Base-by-base conservation (phyloP, 2,329 filamentous ascomycete genomes). In the Akanthomyces muscarius region DNA sequence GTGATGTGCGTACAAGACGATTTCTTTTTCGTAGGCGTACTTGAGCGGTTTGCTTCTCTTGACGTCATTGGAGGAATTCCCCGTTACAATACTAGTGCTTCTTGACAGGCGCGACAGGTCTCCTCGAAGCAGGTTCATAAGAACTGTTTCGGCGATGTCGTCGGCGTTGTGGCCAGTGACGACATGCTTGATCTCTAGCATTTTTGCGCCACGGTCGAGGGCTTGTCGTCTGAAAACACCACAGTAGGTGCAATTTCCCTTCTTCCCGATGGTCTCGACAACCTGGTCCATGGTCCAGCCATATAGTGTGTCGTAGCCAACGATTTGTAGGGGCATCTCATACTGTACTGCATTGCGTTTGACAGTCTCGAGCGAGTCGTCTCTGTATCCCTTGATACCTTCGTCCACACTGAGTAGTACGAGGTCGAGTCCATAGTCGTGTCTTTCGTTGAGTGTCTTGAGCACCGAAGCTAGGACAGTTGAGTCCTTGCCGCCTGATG, bases 281-380 rank as follows among this genome's bases (percentile, higher is more conserved):
- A 99, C 95, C 72, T 98, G 92, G 72, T 99, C 95, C 95, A 99
- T 99, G 1, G 93, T 97, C 95, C 95, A 99, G 10, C 94, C 95
- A 74, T 99, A 99, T 11, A 99, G 81, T 71, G 97, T 90, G 61
- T 89, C 89, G 71, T 99, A 99, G 56, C 94, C 92, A 56, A 99
- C 86, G 62, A 99, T 96, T 69, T 92, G 91, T 55, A 99, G 79
- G 0, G 90, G 87, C 89, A 99, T 96, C 1, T 89, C 87, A 76
- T 98, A 97, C 75, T 98, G 92, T 14, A 85, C 75, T 0, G 93
- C 91, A 75, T 99, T 98, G 64, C 94, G 83, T 82, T 97, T 97
- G 52, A 99, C 95, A 0, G 95, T 98, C 77, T 98, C 93, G 21
- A 99, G 80, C 55, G 91, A 96, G 76, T 99, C 95, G 73, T 99